Base-by-base conservation (phyloP, 306 rosid species). In the Begonia loranthoides region DNA sequence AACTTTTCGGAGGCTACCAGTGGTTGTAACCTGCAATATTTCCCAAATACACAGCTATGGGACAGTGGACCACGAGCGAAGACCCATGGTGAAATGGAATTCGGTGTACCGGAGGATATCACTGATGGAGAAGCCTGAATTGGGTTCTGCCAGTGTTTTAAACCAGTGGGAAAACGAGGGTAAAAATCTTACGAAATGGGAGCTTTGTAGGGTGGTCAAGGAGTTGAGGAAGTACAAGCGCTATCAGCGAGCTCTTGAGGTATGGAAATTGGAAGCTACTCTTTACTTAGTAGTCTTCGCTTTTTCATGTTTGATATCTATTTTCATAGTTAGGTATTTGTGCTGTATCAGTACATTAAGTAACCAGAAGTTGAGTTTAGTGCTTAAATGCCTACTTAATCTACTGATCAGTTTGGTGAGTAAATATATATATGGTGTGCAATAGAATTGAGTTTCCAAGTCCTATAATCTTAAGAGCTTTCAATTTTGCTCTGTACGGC, bases 91-190 rank as follows among this genome's bases (percentile, higher is more conserved):
- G 9, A 73, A 70, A 36, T 92, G 99, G 96, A 83, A 66, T 45
- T 77, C 61, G 4, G 49, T 92, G n/a, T 76, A 71, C 65, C 69
- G 64, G 65, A 83, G 70, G 49, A 80, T 92, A 40, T 74, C 94
- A 0, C 51, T 76, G 49, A 66, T 70, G 74, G 66, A 70, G 15
- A 71, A 78, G 16, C 87, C 88, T 2, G 79, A 86, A 12, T 3
- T 70, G 55, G 81, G 86, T 39, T 76, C 88, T 40, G 72, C 82
- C 17, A 62, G 55, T 51, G 86, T 86, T 34, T 54, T 92, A 68
- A 76, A 76, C 45, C 76, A 73, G 68, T 92, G 96, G 99, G 99
- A 92, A 80, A 80, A 75, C 48, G 78, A 83, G 73, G 87, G 94
- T 0, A 83, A 54, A 56, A 50, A 10, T 43, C 71, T 92, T 54